These are phyloP conservation scores for Bremia lactucae DNA, from an alignment of 352 stramenopile genomes.

Conservation along the genomic window DNA sequence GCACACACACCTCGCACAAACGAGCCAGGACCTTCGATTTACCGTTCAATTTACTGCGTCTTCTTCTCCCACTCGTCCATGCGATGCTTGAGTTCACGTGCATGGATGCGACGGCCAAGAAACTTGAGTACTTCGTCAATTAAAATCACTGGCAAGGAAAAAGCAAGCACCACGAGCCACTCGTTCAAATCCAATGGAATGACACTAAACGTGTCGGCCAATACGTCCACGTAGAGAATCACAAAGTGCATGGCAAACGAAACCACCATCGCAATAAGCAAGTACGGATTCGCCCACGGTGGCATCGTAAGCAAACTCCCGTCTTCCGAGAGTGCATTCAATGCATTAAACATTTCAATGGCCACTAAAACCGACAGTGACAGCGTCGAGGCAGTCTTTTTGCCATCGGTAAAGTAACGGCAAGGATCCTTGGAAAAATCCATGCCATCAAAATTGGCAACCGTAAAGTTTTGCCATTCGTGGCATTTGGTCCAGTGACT, in stretches of 20 bases:
- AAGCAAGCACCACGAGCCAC: conserved; percentile 87
- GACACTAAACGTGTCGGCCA: conserved; percentile 90
- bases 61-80: conserved; percentile 47
- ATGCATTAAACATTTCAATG: conserved; percentile 93
- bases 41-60: conserved; percentile 25
- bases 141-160: conserved; percentile 89
- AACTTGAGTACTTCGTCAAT: conserved; percentile 94
- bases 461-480: conserved; percentile 86
- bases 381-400: conserved; percentile 87
- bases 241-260: conserved; percentile 91
- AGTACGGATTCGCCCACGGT: conserved; percentile 90
- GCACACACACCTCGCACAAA: conserved; percentile 4
- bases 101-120: conserved; percentile 73
- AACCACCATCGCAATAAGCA: conserved; percentile 88
- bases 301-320: conserved; percentile 87
- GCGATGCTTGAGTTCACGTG: conserved; percentile 56
- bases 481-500: conserved; percentile 87
- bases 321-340: conserved; percentile 91
- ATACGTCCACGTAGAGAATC: conserved; percentile 89
- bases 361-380: conserved; percentile 89
- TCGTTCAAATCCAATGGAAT: conserved; percentile 87
- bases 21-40: conserved; percentile 7
- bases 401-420: conserved; percentile 89
- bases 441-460: conserved; percentile 87
- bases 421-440: conserved; percentile 86